These are phyloP conservation scores for Apophysomyces elegans DNA, from an alignment of 371 early-diverging fungal genomes.

Conservation along the genomic window DNA sequence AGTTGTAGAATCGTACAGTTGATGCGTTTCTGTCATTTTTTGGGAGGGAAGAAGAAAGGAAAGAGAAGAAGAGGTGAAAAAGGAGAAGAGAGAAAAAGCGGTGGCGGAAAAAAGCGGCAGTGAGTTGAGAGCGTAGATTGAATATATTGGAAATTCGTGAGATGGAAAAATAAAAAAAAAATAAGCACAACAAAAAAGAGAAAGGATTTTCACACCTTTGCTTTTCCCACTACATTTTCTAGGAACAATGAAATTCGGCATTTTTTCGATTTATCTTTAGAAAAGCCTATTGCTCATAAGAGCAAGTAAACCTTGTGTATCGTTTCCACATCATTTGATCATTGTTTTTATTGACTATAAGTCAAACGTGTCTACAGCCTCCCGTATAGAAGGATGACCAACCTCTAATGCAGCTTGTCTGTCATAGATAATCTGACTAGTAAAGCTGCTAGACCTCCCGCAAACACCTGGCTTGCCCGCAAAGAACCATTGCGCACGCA, in stretches of 20 bases:
- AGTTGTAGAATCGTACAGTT: not conserved
- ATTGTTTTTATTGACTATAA: not conserved
- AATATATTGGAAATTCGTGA: slow-evolving; percentile 2
- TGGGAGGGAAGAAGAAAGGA: not conserved
- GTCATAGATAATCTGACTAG: slow-evolving; percentile 33
- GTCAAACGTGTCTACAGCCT: slow-evolving; percentile 19
- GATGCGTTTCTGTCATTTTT: slow-evolving; percentile 5
- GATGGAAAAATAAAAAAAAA: too few relatives aligned
- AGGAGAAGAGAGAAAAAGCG: not conserved
- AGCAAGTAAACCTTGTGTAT: not conserved
- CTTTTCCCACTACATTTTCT: not conserved
- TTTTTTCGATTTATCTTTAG: too few relatives aligned
- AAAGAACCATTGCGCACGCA: slow-evolving; percentile 50
- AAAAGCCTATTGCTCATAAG: not conserved
- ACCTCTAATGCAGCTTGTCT: slow-evolving; percentile 15
- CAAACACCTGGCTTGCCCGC: slow-evolving; percentile 48
- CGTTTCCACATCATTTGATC: not conserved
- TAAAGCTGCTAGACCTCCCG: slow-evolving; percentile 49
- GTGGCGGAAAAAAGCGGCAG: slow-evolving; percentile 9
- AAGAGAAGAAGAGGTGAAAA: not conserved
- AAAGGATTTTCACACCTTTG: not conserved
- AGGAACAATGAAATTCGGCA: not conserved
- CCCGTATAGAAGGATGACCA: slow-evolving; percentile 14
- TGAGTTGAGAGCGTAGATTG: slow-evolving; percentile 4
- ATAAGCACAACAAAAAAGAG: too few relatives aligned